Evolutionary conservation across 768 basidiomycete genomes (phyloP).

Genomic region (Termitomyces sp.): DNA sequence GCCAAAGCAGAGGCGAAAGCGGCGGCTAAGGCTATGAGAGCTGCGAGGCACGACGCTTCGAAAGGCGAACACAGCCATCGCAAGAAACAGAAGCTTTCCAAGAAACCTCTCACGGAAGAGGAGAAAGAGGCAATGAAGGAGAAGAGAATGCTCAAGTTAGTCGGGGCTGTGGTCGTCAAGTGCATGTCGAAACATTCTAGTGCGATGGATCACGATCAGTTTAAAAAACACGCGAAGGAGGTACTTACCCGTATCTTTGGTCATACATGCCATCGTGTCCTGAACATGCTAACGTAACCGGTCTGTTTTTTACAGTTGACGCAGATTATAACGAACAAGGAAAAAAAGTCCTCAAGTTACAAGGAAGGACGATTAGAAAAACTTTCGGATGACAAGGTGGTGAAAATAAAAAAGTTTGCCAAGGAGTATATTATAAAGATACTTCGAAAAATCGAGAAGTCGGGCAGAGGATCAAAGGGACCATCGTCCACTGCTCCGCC

Average conservation of each 20-base stretch:
- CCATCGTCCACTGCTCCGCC: conserved; percentile 20
- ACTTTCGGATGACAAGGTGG: conserved; percentile 80
- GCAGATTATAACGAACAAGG: conserved; percentile 83
- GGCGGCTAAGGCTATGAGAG: conserved; percentile 19
- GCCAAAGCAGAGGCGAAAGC: conserved; percentile 22
- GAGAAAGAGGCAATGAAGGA: conserved; percentile 71
- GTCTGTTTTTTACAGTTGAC: conserved; percentile 53
- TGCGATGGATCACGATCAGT: conserved; percentile 68
- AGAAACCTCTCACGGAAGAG: conserved; percentile 43
- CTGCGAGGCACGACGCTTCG: conserved; percentile 3
- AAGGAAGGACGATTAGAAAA: conserved; percentile 65
- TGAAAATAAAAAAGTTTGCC: conserved; percentile 89
- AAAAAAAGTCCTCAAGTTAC: conserved; percentile 85
- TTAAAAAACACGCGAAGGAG: conserved; percentile 96
- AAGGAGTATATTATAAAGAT: conserved; percentile 89
- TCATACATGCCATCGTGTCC: not conserved
- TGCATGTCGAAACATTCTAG: conserved; percentile 87
- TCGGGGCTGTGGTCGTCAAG: conserved; percentile 87
- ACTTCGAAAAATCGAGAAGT: conserved; percentile 60
- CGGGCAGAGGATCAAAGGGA: conserved; percentile 22
- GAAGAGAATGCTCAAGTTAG: conserved; percentile 75
- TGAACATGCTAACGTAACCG: not conserved
- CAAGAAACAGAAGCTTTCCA: conserved; percentile 30
- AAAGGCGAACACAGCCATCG: conserved; percentile 19
- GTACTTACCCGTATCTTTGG: conserved; percentile 33